Percentiles rank a stretch among this genome's conserved stretches.
These are phyloP conservation scores for Penicillium sp. DNA, from an alignment of 2,329 filamentous ascomycete species.

Conservation along the genomic window DNA sequence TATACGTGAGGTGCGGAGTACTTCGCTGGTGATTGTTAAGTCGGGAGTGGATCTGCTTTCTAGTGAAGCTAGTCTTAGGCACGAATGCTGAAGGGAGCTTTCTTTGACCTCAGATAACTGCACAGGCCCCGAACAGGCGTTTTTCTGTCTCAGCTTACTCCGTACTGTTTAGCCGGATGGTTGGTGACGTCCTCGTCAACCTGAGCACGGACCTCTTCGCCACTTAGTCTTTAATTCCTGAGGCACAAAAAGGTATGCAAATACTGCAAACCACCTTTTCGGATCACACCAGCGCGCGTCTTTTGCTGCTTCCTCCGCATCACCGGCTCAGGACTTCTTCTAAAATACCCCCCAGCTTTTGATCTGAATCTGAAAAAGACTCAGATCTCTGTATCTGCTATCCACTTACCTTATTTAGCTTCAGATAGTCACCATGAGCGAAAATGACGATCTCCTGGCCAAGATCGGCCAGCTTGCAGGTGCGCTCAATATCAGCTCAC, in stretches of 20 bases:
- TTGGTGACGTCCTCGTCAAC: neutral
- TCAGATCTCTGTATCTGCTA: neutral
- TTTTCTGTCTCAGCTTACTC: neutral
- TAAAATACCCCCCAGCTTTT: neutral
- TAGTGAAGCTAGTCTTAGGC: neutral
- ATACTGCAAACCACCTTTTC: neutral
- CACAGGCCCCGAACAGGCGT: neutral
- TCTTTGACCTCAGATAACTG: neutral
- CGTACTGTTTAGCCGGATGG: neutral
- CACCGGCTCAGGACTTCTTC: neutral
- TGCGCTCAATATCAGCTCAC: conserved; percentile 49
- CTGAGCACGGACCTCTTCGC: neutral
- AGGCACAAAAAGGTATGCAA: neutral
- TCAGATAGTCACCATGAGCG: conserved; percentile 46
- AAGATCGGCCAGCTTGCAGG: conserved; percentile 59
- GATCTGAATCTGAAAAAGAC: neutral
- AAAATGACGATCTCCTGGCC: conserved; percentile 56
- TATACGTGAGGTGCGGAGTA: neutral
- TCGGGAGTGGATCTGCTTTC: neutral
- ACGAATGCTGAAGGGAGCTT: neutral
- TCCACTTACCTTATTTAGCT: conserved; percentile 12
- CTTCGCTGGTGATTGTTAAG: neutral
- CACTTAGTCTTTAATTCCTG: neutral
- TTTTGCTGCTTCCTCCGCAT: conserved; percentile 13
- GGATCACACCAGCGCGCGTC: conserved; percentile 11